Evolutionary conservation across 2,329 filamentous ascomycete genomes (phyloP), one percentile per base, ranked within the genome.

Genomic region (Calonectria henricotiae): DNA sequence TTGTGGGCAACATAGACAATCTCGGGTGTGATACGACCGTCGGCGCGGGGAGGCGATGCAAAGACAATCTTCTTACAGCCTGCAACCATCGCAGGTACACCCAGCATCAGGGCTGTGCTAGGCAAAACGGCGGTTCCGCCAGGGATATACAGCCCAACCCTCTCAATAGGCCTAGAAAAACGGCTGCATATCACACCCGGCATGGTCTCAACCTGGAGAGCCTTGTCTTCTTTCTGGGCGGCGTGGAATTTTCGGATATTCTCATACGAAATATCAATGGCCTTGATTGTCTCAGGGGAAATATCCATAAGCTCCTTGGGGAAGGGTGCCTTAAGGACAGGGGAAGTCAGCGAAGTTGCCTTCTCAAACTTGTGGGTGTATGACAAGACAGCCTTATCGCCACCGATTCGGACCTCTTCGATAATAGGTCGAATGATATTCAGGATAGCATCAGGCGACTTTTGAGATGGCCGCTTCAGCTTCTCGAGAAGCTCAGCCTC

Each of bases 341-440:
- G 94, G 0, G 95, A 96, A 15, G 90, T 96, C 70, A 99, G 86
- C 3, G 94, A 96, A 0, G 94, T 97, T 0, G 96, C 96, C 85
- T 96, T 98, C 81, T 99, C 96, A 76, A 99, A 99, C 82, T 97
- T 98, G 88, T 98, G 95, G 1, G 96, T 98, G 83, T 98, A 98
- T 62, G 93, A 92, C 51, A 99, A 88, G 27, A 99, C 88, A 3
- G 94, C 95, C 77, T 92, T 92, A 83, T 99, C 96, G 64, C 96
- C 96, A 39, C 93, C 90, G 49, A 90, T 88, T 67, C 92, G 93
- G 66, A 99, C 93, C 58, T 95, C 93, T 68, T 96, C 91, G 79
- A 99, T 94, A 77, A 99, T 99, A 1, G 96, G 96, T 41, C 90
- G 91, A 69, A 98, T 94, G 63, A 98, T 96, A 73, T 91, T 91